Evolutionary conservation across 345 rosid species (phyloP), one percentile per base, ranked within the genome.

Genomic region (Acer yangbiense): DNA sequence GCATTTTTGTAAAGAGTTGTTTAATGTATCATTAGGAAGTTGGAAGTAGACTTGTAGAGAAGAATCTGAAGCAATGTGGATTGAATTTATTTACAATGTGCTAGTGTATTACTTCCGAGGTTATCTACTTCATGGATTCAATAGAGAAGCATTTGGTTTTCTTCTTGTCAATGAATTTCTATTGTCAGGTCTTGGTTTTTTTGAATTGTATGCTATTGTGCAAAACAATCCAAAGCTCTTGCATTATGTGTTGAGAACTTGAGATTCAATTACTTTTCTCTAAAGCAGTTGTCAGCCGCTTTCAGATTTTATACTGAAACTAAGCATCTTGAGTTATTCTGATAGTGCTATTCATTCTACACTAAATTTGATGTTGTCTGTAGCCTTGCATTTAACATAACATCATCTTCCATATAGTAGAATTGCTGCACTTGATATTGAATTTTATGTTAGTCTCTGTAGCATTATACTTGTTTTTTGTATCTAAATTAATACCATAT

Each of bases 41-140:
- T 74, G 70, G 39, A 27, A 75, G 29, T 64, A 29, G 48, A 27
- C 13, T 48, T 64, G 12, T 18, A 27, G n/a, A 17, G 18, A 44
- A 3, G 68, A 63, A 44, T 63, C 44, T 74, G 61, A 64, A 46
- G 46, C 60, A 65, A 27, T n/a, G 21, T 7, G 13, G 76, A 17
- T 58, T 71, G 43, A 35, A 72, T 50, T 69, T 54, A 4, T 70
- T 70, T 70, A 58, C 29, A 54, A 17, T 55, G 46, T 43, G 7
- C 8, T 4, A 25, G 18, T 73, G 23, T 3, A n/a, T 2, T 16
- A 41, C 9, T 39, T 35, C 32, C 41, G 10, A 58, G 20, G 46
- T 21, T 23, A n/a, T 66, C 20, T 0, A 60, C 20, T 60, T 60
- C 32, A 60, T 74, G 27, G 66, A 14, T n/a, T 10, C 62, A 11